Evolutionary conservation across 2,329 filamentous ascomycete species (phyloP), one percentile per base, ranked within the genome.

Genomic region (Aspergillus aculeatinus): DNA sequence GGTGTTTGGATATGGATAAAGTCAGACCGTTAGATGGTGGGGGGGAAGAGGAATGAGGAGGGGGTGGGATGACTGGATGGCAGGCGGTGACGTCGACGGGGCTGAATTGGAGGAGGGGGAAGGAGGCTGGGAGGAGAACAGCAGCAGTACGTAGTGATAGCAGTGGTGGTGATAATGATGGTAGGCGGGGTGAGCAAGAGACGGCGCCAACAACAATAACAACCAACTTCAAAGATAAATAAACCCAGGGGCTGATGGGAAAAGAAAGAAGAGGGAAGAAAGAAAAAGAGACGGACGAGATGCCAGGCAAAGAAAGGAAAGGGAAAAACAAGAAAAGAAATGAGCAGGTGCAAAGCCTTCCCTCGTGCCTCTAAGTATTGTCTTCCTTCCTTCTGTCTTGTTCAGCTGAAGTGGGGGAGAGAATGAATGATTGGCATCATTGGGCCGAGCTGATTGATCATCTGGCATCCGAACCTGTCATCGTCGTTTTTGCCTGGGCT

Each of bases 371-470:
- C 62, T 58, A 29, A 29, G 9, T 58, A 65, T 16, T 42, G 2
- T 42, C 35, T 23, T 23, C 23, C 23, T 21, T 23, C 23, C 23
- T 23, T 23, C 25, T 51, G 47, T 58, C 47, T 42, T 29, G 60
- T 57, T 65, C 65, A 67, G 65, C 65, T 67, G 65, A 65, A 65
- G 57, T 59, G 58, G 64, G 62, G 63, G 59, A 21, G 19, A 21
- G 19, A 23, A 23, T 4, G 23, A 52, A 64, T 44, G 39, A 48
- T 57, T 59, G 52, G 56, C 59, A 59, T 57, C 56, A 63, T 63
- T 61, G 60, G 61, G 58, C 61, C 53, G 53, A 48, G 27, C 29
- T 44, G 39, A 16, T 44, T 48, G 53, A 55, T 55, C 53, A 55
- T 44, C 53, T 55, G 53, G 42, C 42, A 47, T 31, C 27, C 27